Conservation (phyloP, 2,329 filamentous ascomycete genomes). For the Colletotrichum agaves region DNA sequence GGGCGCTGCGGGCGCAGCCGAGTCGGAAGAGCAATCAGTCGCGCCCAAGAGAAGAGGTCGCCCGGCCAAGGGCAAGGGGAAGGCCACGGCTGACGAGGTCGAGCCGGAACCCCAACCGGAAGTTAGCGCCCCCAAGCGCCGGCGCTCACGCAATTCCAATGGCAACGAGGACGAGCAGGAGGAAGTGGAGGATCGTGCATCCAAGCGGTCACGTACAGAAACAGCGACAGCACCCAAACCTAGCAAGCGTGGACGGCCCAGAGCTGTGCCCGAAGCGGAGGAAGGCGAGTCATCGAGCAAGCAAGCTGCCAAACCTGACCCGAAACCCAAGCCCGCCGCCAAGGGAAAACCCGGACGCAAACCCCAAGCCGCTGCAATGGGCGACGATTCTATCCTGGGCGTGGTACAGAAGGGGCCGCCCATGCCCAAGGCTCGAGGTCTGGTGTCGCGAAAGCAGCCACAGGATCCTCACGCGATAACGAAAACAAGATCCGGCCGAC, state of each 20-base stretch:
- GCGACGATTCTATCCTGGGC: constrained; percentile 59
- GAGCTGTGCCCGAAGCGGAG: constrained; percentile 28
- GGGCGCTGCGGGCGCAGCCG: constrained; percentile 41
- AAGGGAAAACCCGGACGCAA: constrained; percentile 46
- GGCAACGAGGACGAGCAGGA: constrained; percentile 33
- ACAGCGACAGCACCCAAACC: constrained; percentile 19
- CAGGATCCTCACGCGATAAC: constrained; percentile 62
- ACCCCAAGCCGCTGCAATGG: constrained; percentile 52
- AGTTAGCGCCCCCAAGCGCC: constrained; percentile 22
- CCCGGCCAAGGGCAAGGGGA: constrained; percentile 38
- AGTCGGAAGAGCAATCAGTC: constrained; percentile 40
- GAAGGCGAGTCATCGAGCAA: constrained; percentile 37
- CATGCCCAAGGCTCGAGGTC: constrained; percentile 64
- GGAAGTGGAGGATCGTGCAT: constrained; percentile 32
- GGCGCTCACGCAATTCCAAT: constrained; percentile 35
- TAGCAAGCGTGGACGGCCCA: constrained; percentile 42
- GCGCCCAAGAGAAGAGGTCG: constrained; percentile 23
- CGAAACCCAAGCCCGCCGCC: constrained; percentile 41
- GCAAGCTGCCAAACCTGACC: constrained; percentile 37
- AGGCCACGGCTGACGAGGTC: constrained; percentile 15
- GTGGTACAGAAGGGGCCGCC: constrained; percentile 64
- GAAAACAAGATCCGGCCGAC: constrained; percentile 79
- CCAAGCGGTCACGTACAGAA: constrained; percentile 39
- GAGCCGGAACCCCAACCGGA: constrained; percentile 20
- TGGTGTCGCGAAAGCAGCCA: constrained; percentile 62